A percentile compares a stretch with the other conserved stretches of the same genome.
phyloP scores from a whole-genome alignment of 1,284 basidiomycete genomes.

The Termitomyces sp. region DNA sequence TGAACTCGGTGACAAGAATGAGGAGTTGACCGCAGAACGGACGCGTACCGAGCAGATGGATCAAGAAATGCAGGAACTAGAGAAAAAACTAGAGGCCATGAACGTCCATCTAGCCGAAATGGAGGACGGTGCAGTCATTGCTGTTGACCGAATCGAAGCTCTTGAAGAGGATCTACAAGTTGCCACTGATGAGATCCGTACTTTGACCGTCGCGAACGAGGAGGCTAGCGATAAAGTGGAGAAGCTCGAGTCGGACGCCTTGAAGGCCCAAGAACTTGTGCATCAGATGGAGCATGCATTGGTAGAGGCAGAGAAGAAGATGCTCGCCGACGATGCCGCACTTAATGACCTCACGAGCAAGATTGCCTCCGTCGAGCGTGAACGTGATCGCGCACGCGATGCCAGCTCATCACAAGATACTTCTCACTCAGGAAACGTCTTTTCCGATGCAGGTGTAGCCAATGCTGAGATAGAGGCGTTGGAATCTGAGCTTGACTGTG shows the following conservation, averaged over 20 bases:
- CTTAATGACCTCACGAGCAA: slow-evolving; percentile 48
- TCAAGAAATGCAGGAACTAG: slow-evolving; percentile 28
- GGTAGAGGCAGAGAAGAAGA: slow-evolving; percentile 63
- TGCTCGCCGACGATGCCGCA: slow-evolving; percentile 53
- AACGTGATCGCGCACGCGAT: slow-evolving; percentile 34
- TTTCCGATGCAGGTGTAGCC: slow-evolving; percentile 27
- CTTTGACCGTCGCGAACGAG: slow-evolving; percentile 40
- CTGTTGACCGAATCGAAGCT: slow-evolving; percentile 42
- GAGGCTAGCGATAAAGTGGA: slow-evolving; percentile 44
- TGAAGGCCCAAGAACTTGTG: slow-evolving; percentile 48
- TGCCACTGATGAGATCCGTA: slow-evolving; percentile 41
- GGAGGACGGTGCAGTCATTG: slow-evolving; percentile 44
- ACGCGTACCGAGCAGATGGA: slow-evolving; percentile 22
- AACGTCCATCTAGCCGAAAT: slow-evolving; percentile 50
- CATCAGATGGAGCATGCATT: slow-evolving; percentile 69
- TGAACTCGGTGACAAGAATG: slow-evolving; percentile 32
- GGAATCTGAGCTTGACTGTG: slow-evolving; percentile 75
- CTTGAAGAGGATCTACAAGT: slow-evolving; percentile 48
- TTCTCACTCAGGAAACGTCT: slow-evolving; percentile 23
- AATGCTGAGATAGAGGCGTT: slow-evolving; percentile 57
- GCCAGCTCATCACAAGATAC: slow-evolving; percentile 30
- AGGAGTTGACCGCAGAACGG: slow-evolving; percentile 32
- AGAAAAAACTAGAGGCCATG: slow-evolving; percentile 36
- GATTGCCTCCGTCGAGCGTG: slow-evolving; percentile 53
- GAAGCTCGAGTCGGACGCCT: slow-evolving; percentile 46